Conservation (phyloP, 1,139 yeast genomes). For the Magnusiomyces magnusii region DNA sequence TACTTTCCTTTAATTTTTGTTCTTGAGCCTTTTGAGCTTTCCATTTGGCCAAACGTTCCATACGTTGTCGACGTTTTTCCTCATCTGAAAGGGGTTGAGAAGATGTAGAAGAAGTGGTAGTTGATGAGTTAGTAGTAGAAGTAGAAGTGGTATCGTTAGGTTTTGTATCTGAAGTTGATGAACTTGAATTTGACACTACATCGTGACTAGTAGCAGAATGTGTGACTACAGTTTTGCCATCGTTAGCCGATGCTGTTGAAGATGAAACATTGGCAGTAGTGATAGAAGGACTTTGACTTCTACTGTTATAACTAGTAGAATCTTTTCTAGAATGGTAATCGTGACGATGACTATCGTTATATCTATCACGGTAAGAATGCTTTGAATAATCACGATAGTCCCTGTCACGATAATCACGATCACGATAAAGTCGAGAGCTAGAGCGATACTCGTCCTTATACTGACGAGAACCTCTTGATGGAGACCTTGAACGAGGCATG, state of each 20-base stretch:
- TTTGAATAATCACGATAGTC: constrained; percentile 6
- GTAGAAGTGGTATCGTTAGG: neutral
- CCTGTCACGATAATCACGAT: neutral
- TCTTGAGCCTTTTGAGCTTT: constrained; percentile 31
- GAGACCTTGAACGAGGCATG: constrained; percentile 8
- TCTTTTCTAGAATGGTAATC: neutral
- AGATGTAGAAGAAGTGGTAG: constrained; percentile 2
- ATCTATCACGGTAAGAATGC: constrained; percentile 14
- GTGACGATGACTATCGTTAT: constrained; percentile 10
- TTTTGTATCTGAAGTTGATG: neutral
- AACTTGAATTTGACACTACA: neutral
- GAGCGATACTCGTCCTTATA: constrained; percentile 1
- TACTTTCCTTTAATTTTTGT: constrained; percentile 16
- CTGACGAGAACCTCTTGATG: neutral
- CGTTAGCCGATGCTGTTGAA: neutral
- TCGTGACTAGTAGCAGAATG: too few species aligned
- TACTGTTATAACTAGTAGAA: constrained; percentile 1
- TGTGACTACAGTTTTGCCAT: too few species aligned
- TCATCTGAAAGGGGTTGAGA: constrained; percentile 18
- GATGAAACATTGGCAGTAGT: neutral
- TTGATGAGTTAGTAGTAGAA: neutral
- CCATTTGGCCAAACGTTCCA: constrained; percentile 36
- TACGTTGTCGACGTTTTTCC: constrained; percentile 31
- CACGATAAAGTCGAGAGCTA: neutral
- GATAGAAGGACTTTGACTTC: neutral